phyloP scores from a whole-genome alignment of 176 grass and related monocot genomes.

The Carex pumila region DNA sequence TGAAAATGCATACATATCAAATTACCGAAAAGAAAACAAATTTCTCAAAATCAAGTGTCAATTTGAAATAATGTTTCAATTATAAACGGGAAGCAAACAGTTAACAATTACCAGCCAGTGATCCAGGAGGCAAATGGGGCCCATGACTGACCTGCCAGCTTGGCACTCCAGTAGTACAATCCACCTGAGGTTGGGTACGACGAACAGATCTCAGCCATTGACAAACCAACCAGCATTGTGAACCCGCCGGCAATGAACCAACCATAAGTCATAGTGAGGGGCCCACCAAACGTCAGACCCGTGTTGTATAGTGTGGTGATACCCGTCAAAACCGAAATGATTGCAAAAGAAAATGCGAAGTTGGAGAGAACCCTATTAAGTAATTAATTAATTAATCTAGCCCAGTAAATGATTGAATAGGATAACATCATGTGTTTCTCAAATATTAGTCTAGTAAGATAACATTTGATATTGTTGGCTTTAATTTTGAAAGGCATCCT shows the following conservation, averaged over 20 bases:
- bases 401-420: background rate
- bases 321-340: conserved; percentile 91
- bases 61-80: background rate
- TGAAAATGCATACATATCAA: background rate
- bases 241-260: conserved; percentile 82
- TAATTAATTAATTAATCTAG: background rate
- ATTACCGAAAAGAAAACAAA: background rate
- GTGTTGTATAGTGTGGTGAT: conserved; percentile 86
- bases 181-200: conserved; percentile 92
- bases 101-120: conserved; percentile 65
- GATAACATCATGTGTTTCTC: background rate
- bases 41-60: background rate
- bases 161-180: conserved; percentile 87
- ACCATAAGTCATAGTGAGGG: conserved; percentile 64
- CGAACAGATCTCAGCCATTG: conserved; percentile 97
- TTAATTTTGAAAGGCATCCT: too few relatives aligned
- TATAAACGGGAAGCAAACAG: background rate
- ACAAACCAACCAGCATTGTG: conserved; percentile 61
- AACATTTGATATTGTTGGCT: background rate
- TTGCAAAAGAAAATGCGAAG: conserved; percentile 92
- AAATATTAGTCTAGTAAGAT: background rate
- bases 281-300: conserved; percentile 63
- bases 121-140: conserved; percentile 85
- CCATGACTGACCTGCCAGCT: conserved; percentile 60
- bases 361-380: conserved; percentile 58